These are phyloP conservation scores for Clathrospora elynae DNA, from an alignment of 2,329 filamentous ascomycete species.

Conservation along the genomic window DNA sequence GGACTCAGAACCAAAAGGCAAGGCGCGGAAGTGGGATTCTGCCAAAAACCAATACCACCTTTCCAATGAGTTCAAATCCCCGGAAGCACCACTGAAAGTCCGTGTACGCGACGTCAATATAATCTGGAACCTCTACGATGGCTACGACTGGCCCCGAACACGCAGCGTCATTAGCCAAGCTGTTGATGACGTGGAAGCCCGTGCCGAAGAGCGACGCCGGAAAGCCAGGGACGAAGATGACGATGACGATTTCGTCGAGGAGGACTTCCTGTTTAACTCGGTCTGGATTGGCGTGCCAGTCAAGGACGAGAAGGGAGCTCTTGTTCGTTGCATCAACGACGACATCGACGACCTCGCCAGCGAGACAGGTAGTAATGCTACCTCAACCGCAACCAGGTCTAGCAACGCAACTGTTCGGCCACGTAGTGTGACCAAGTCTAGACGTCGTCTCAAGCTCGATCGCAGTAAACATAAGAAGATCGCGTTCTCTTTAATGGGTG, in stretches of 20 bases:
- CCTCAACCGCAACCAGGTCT: conserved; percentile 57
- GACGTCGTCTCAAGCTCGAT: conserved; percentile 70
- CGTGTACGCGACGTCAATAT: conserved; percentile 85
- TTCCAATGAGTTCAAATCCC: conserved; percentile 64
- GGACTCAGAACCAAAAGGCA: conserved; percentile 64
- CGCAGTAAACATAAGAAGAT: conserved; percentile 94
- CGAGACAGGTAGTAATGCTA: conserved; percentile 87
- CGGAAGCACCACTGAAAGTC: conserved; percentile 73
- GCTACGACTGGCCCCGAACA: conserved; percentile 93
- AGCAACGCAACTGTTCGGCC: conserved; percentile 49
- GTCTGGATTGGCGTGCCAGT: conserved; percentile 94
- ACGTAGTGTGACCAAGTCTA: conserved; percentile 48
- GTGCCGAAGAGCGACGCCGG: conserved; percentile 74
- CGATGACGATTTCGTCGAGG: conserved; percentile 69
- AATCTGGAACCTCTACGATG: conserved; percentile 98
- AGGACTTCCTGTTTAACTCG: conserved; percentile 96
- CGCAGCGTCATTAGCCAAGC: conserved; percentile 84
- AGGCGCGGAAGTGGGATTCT: conserved; percentile 81
- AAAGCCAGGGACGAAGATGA: conserved; percentile 67
- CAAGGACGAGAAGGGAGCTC: conserved; percentile 80
- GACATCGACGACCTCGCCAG: conserved; percentile 83
- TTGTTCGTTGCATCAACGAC: conserved; percentile 83
- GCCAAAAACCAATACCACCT: conserved; percentile 74
- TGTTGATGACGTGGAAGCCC: conserved; percentile 83
- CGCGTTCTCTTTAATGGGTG: conserved; percentile 85